Evolutionary conservation across 2,329 filamentous ascomycete genomes (phyloP).

Genomic region (Aschersonia sp.): DNA sequence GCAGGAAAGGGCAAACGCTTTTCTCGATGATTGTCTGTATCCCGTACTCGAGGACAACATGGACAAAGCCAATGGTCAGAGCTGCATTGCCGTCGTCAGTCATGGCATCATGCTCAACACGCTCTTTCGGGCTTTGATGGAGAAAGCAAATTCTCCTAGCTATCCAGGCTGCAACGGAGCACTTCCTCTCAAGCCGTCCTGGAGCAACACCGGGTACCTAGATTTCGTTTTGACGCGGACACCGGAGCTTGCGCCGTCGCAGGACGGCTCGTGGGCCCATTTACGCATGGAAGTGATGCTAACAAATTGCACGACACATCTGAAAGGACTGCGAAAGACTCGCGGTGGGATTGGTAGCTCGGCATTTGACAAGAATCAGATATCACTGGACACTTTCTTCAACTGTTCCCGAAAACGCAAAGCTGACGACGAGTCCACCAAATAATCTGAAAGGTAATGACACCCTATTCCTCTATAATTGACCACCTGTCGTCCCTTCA

Average conservation of each 20-base stretch:
- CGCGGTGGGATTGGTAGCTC: conserved; percentile 71
- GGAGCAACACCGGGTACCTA: conserved; percentile 40
- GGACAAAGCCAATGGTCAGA: conserved; percentile 3
- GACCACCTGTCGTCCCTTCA: conserved; percentile 1
- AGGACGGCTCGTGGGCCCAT: conserved; percentile 10
- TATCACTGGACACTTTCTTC: conserved; percentile 67
- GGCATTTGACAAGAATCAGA: conserved; percentile 60
- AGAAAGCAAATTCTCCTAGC: conserved; percentile 25
- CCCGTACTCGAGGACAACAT: conserved; percentile 24
- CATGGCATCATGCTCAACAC: conserved; percentile 70
- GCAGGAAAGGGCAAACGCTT: conserved; percentile 45
- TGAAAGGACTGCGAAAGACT: conserved; percentile 62
- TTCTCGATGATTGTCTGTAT: conserved; percentile 49
- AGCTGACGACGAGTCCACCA: not conserved
- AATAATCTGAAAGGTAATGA: too few relatives aligned
- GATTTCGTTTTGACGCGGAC: conserved; percentile 14
- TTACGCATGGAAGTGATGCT: conserved; percentile 7
- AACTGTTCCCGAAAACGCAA: conserved; percentile 13
- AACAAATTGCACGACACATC: conserved; percentile 59
- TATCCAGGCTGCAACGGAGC: not conserved
- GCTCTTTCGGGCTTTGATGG: conserved; percentile 49
- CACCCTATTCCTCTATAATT: too few relatives aligned
- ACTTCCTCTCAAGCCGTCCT: conserved; percentile 11
- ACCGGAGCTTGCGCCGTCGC: not conserved
- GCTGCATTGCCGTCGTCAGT: conserved; percentile 52